phyloP scores from a whole-genome alignment of 2,329 filamentous ascomycete species.

The Mollisiaceae sp. region DNA sequence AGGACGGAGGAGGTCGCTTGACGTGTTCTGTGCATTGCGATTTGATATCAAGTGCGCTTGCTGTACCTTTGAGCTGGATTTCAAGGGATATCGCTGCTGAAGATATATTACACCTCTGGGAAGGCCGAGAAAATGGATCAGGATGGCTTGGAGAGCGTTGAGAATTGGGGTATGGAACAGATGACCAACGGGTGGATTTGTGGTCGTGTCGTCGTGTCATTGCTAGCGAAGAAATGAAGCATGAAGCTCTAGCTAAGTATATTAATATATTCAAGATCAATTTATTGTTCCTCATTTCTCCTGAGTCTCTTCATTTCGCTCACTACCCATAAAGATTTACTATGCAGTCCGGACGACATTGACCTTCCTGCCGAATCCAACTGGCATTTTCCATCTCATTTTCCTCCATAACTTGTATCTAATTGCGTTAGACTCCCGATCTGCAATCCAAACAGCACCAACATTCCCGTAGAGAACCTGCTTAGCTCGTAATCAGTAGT shows the following conservation, averaged over 20 bases:
- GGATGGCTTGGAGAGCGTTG: not conserved
- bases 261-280: no score
- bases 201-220: not conserved
- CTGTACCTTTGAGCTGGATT: not conserved
- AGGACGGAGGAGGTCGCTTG: slow-evolving; percentile 28
- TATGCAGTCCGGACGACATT: no score
- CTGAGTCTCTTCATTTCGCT: not conserved
- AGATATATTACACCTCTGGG: not conserved
- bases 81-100: not conserved
- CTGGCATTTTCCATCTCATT: not conserved
- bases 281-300: not conserved
- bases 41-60: not conserved
- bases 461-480: no score
- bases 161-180: not conserved
- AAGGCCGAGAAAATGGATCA: not conserved
- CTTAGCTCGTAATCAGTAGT: no score
- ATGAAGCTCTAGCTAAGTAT: not conserved
- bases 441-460: no score
- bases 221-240: not conserved
- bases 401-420: not conserved
- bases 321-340: no score
- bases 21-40: not conserved
- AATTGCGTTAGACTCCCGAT: not conserved
- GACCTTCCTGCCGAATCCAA: no score
- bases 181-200: not conserved